Evolutionary conservation across 257 asterid genomes (phyloP).

Genomic region (Fraxinus pennsylvanica): DNA sequence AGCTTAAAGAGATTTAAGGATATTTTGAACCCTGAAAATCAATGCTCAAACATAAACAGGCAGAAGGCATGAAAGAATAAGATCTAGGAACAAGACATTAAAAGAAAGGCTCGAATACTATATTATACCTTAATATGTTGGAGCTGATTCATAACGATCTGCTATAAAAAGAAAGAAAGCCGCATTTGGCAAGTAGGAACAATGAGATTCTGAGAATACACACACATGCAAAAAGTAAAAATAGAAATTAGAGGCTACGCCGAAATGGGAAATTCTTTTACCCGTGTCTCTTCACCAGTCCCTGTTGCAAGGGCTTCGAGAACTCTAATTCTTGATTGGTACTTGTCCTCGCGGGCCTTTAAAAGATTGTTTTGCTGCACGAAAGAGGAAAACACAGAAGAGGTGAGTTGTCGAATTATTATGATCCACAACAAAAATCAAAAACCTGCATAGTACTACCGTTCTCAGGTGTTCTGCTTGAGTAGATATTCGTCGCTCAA

Average conservation of each 20-base stretch:
- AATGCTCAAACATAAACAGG: conserved; percentile 5
- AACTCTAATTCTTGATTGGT: conserved; percentile 83
- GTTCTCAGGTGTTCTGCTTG: conserved; percentile 85
- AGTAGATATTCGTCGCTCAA: conserved; percentile 84
- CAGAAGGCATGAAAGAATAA: not conserved
- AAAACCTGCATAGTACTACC: conserved; percentile 36
- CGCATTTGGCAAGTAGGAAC: conserved; percentile 17
- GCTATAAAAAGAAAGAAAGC: conserved; percentile 21
- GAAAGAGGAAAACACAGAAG: conserved; percentile 9
- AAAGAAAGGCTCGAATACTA: conserved; percentile 3
- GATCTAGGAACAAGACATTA: not conserved
- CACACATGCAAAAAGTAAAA: not conserved
- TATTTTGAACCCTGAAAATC: not conserved
- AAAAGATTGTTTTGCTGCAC: conserved; percentile 84
- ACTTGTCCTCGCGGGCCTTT: conserved; percentile 92
- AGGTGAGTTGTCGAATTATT: conserved; percentile 1
- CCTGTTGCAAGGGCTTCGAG: conserved; percentile 93
- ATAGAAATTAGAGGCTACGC: not conserved
- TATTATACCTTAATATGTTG: conserved; percentile 62
- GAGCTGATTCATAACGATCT: conserved; percentile 69
- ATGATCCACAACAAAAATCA: not conserved
- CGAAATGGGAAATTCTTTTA: conserved; percentile 22
- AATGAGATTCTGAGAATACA: not conserved
- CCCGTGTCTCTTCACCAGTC: conserved; percentile 79
- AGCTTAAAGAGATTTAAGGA: not conserved